These are phyloP conservation scores for Mucor ambiguus DNA, from an alignment of 371 early-diverging fungal species.

Conservation along the genomic window DNA sequence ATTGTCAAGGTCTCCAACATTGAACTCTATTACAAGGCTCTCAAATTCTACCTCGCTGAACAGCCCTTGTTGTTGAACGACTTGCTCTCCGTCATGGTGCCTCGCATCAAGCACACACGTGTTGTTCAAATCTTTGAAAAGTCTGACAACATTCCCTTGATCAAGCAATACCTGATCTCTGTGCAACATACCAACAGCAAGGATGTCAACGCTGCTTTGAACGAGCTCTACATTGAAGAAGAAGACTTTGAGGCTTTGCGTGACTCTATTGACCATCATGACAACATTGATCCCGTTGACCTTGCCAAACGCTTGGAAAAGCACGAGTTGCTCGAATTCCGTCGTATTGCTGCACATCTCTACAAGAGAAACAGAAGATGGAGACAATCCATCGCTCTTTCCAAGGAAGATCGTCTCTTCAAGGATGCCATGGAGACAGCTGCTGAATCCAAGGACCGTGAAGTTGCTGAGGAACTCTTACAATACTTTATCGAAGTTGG, in stretches of 20 bases:
- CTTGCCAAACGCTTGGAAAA: constrained; percentile 91
- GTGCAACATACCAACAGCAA: constrained; percentile 92
- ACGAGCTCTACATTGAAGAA: constrained; percentile 95
- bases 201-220: constrained; percentile 91
- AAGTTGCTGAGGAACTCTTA: constrained; percentile 90
- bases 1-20: constrained; percentile 94
- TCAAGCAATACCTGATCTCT: constrained; percentile 91
- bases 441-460: constrained; percentile 80
- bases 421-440: constrained; percentile 98
- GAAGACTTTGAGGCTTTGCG: constrained; percentile 92
- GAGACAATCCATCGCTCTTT: constrained; percentile 92
- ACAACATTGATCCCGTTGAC: constrained; percentile 90
- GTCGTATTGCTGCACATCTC: constrained; percentile 93
- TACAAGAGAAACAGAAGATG: constrained; percentile 95
- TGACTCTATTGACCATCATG: constrained; percentile 88
- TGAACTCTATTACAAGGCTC: constrained; percentile 96
- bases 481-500: constrained; percentile 92
- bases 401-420: constrained; percentile 94
- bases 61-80: constrained; percentile 94
- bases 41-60: constrained; percentile 95
- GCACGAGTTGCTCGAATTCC: constrained; percentile 96
- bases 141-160: constrained; percentile 94
- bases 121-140: constrained; percentile 95
- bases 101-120: constrained; percentile 94
- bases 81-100: constrained; percentile 82